Conservation (phyloP, 257 asterid species). For the Solanum pennellii region DNA sequence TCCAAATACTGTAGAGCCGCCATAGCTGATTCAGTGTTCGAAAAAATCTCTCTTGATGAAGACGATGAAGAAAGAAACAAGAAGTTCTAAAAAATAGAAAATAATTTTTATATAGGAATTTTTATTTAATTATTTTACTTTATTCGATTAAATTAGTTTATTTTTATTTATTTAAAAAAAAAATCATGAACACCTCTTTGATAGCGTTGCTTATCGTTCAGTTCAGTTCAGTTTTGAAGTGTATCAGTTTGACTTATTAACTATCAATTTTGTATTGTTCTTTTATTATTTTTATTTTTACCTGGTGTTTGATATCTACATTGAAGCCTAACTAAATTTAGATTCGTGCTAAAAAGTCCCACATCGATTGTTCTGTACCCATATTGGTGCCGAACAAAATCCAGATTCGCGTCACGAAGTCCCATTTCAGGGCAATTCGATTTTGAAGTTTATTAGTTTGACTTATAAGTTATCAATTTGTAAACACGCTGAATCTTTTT, state of each 20-base stretch:
- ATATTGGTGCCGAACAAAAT: no score
- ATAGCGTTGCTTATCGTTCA: not conserved
- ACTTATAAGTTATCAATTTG: no score
- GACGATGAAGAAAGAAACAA: not conserved
- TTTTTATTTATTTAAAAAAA: no score
- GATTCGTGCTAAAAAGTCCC: no score
- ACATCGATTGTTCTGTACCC: no score
- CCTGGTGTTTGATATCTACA: rapidly evolving
- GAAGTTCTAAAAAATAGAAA: not conserved
- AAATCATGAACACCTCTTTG: not conserved
- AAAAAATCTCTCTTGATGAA: not conserved
- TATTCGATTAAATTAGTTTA: no score
- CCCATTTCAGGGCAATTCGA: no score
- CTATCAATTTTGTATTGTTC: rapidly evolving
- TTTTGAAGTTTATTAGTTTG: no score
- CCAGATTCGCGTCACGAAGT: no score
- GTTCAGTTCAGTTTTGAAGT: not conserved
- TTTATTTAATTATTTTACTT: no score
- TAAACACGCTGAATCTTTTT: no score
- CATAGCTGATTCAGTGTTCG: slow-evolving; percentile 26
- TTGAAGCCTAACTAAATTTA: rapidly evolving
- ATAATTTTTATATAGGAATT: not conserved
- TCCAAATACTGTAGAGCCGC: slow-evolving; percentile 84
- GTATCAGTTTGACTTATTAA: not conserved
- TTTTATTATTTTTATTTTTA: no score